Percentiles rank a stretch among this genome's conserved stretches.
Evolutionary conservation across 2,329 filamentous ascomycete genomes (phyloP).

Genomic region (Fusarium sp.): DNA sequence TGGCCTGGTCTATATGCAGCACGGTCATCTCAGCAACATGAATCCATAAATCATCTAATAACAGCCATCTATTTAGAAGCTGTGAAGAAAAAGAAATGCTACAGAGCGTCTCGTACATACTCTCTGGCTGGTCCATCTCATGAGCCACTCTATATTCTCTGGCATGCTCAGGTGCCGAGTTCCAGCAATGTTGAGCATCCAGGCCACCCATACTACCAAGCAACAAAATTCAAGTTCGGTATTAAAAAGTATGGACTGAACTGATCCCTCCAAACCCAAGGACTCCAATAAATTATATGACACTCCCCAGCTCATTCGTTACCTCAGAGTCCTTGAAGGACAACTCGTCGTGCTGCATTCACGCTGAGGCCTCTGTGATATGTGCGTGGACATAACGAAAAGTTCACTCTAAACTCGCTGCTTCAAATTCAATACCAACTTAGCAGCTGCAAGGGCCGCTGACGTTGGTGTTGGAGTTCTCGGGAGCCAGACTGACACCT

Average conservation of each 20-base stretch:
- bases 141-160: slow-evolving; percentile 38
- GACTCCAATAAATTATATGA: slow-evolving; percentile 55
- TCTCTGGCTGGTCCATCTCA: slow-evolving; percentile 32
- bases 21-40: neutral
- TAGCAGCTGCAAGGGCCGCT: slow-evolving; percentile 69
- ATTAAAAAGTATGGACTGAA: slow-evolving; percentile 51
- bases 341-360: slow-evolving; percentile 43
- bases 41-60: slow-evolving; percentile 25
- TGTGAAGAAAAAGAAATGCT: slow-evolving; percentile 40
- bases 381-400: slow-evolving; percentile 35
- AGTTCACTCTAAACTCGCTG: slow-evolving; percentile 35
- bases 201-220: slow-evolving; percentile 36
- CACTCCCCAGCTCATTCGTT: slow-evolving; percentile 45
- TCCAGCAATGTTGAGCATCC: slow-evolving; percentile 28
- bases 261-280: slow-evolving; percentile 53
- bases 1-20: neutral
- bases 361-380: slow-evolving; percentile 39
- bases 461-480: slow-evolving; percentile 68
- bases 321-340: slow-evolving; percentile 41
- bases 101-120: slow-evolving; percentile 44
- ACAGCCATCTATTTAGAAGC: slow-evolving; percentile 47
- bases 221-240: slow-evolving; percentile 48
- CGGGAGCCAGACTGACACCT: slow-evolving; percentile 67
- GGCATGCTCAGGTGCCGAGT: slow-evolving; percentile 33
- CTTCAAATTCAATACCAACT: slow-evolving; percentile 32